Percentiles rank a stretch among this genome's conserved stretches.
These are phyloP conservation scores for Rhododendron henanense DNA, from an alignment of 148 eudicot genomes.

Conservation along the genomic window DNA sequence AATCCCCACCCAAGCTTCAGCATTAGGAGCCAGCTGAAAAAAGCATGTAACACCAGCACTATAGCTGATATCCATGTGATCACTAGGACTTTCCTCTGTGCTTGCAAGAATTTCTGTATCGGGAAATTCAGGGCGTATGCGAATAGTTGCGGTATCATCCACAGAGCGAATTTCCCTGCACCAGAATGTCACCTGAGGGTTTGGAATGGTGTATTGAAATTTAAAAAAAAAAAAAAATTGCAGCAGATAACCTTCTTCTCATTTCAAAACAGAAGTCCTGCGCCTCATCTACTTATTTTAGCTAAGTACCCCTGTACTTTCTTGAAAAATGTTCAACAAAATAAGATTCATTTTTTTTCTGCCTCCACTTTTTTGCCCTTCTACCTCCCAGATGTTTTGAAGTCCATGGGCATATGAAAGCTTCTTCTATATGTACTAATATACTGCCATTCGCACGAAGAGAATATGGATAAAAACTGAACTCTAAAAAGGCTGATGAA, in stretches of 20 bases:
- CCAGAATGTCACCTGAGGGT: neutral
- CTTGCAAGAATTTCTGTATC: slow-evolving; percentile 75
- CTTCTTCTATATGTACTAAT: neutral
- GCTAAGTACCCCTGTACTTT: neutral
- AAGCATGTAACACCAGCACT: slow-evolving; percentile 52
- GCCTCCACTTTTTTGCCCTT: too few species aligned
- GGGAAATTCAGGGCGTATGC: slow-evolving; percentile 75
- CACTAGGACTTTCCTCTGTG: slow-evolving; percentile 70
- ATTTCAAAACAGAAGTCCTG: neutral
- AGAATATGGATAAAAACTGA: neutral
- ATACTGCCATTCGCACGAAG: neutral
- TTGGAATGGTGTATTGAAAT: neutral
- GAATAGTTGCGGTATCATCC: slow-evolving; percentile 77
- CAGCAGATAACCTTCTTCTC: neutral
- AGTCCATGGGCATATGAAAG: neutral
- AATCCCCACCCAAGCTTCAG: slow-evolving; percentile 62
- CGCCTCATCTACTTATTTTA: neutral
- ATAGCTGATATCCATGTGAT: slow-evolving; percentile 53
- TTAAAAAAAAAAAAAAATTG: neutral
- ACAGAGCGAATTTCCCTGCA: slow-evolving; percentile 65
- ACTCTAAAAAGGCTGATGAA: neutral
- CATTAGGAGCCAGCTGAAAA: slow-evolving; percentile 65
- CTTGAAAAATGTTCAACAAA: neutral
- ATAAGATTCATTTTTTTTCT: too few species aligned
- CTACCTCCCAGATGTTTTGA: neutral